Percentiles rank a stretch among this genome's conserved stretches.
phyloP scores from a whole-genome alignment of 495 filamentous ascomycete genomes.

The Thermothielavioides terrestris region DNA sequence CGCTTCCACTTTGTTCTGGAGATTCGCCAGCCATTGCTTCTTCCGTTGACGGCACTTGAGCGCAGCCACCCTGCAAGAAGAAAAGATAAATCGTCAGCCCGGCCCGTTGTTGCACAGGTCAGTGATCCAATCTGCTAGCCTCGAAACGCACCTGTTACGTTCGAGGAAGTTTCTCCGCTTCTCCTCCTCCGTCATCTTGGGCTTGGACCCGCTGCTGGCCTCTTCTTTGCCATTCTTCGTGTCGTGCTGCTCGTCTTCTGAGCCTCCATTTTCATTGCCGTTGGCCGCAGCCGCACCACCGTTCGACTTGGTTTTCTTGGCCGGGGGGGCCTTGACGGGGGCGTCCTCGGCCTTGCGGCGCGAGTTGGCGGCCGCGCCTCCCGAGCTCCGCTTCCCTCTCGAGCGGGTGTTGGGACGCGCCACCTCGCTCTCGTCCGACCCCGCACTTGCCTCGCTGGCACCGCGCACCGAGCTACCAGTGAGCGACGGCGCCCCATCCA shows the following conservation, averaged over 20 bases:
- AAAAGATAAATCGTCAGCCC: not conserved
- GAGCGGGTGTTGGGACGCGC: conserved; percentile 51
- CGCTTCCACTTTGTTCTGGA: conserved; percentile 90
- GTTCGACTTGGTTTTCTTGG: conserved; percentile 65
- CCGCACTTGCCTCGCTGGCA: conserved; percentile 59
- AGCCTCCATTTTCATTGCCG: conserved; percentile 21
- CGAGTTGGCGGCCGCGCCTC: conserved; percentile 30
- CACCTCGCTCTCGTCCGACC: conserved; percentile 67
- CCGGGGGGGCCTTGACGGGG: conserved; percentile 51
- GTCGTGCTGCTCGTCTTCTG: conserved; percentile 31
- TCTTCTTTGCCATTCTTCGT: conserved; percentile 42
- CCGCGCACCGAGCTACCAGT: conserved; percentile 41
- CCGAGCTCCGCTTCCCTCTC: conserved; percentile 58
- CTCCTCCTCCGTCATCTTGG: conserved; percentile 98
- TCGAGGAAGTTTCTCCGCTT: conserved; percentile 98
- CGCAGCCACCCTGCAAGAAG: conserved; percentile 66
- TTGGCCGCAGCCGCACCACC: conserved; percentile 27
- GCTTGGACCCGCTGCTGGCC: conserved; percentile 29
- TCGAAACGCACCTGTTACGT: conserved; percentile 70
- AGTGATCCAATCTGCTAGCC: not conserved
- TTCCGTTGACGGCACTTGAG: conserved; percentile 96
- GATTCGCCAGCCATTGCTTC: conserved; percentile 96
- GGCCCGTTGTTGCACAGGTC: not conserved
- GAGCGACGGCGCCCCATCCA: conserved; percentile 39
- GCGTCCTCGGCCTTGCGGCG: conserved; percentile 78